A percentile compares a stretch with the other conserved stretches of the same genome.
Evolutionary conservation across 2,329 filamentous ascomycete species (phyloP).

Genomic region (Cadophora gregata): DNA sequence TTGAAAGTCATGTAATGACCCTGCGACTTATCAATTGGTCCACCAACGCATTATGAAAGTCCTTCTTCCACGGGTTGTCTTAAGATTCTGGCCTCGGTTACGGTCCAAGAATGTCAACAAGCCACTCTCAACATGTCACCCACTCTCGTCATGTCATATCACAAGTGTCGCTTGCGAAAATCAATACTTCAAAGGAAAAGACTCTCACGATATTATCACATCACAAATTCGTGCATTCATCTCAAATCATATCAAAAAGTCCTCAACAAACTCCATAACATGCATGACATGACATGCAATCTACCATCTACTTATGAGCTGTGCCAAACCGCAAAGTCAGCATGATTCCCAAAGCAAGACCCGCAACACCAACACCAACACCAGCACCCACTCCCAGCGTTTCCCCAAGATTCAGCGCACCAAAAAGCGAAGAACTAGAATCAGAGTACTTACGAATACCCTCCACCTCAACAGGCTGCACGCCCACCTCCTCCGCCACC

Average conservation of each 20-base stretch:
- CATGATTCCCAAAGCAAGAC: conserved; percentile 2
- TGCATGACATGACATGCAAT: not conserved
- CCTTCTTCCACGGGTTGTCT: too few relatives aligned
- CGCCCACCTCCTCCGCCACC: conserved; percentile 67
- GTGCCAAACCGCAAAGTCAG: conserved; percentile 1
- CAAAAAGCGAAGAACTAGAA: not conserved
- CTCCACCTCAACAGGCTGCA: conserved; percentile 65
- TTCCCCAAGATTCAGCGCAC: not conserved
- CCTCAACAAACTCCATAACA: not conserved
- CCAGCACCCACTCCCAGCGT: too few relatives aligned
- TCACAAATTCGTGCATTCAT: not conserved
- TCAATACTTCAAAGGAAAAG: too few relatives aligned
- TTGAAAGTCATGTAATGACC: too few relatives aligned
- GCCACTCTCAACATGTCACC: too few relatives aligned
- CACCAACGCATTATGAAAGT: too few relatives aligned
- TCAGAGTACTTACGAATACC: conserved; percentile 52
- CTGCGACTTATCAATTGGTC: too few relatives aligned
- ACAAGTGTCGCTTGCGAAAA: not conserved
- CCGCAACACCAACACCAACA: not conserved
- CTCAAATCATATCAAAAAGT: too few relatives aligned
- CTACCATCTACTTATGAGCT: conserved; percentile 23
- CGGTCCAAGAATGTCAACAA: too few relatives aligned
- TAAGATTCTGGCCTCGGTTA: too few relatives aligned
- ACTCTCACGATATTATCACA: too few relatives aligned
- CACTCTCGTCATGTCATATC: not conserved